Evolutionary conservation across 148 eudicot genomes (phyloP).

Genomic region (Fagopyrum homotropicum): DNA sequence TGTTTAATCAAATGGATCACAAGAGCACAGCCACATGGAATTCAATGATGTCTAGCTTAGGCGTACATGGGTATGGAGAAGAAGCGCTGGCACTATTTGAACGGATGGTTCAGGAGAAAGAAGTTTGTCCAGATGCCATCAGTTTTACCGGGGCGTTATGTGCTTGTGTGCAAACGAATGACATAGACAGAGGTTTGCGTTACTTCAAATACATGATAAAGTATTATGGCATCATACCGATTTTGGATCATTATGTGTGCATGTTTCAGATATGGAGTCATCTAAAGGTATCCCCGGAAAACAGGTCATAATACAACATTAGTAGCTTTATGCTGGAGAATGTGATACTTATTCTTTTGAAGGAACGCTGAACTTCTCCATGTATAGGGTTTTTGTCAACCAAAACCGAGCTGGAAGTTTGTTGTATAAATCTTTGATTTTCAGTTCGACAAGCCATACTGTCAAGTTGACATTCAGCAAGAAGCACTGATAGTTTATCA

Average conservation of each 20-base stretch:
- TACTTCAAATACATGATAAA: conserved; percentile 43
- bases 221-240: conserved; percentile 39
- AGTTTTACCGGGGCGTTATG: conserved; percentile 58
- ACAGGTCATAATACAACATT: background rate
- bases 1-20: conserved; percentile 42
- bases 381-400: background rate
- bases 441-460: background rate
- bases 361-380: background rate
- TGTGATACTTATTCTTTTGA: background rate
- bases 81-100: conserved; percentile 44
- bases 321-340: background rate
- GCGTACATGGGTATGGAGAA: conserved; percentile 58
- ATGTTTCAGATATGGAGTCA: conserved; percentile 38
- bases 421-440: background rate
- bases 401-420: background rate
- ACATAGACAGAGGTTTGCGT: conserved; percentile 29
- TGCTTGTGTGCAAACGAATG: conserved; percentile 49
- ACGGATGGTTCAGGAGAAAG: conserved; percentile 34
- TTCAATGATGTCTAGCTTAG: conserved; percentile 63
- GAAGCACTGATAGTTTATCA: background rate
- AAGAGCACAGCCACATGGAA: conserved; percentile 64
- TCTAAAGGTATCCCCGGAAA: conserved; percentile 9
- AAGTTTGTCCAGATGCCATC: conserved; percentile 51
- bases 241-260: conserved; percentile 39
- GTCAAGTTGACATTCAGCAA: background rate